Conservation (phyloP, 129 eudicot genomes). For the Kitagawia praeruptora region DNA sequence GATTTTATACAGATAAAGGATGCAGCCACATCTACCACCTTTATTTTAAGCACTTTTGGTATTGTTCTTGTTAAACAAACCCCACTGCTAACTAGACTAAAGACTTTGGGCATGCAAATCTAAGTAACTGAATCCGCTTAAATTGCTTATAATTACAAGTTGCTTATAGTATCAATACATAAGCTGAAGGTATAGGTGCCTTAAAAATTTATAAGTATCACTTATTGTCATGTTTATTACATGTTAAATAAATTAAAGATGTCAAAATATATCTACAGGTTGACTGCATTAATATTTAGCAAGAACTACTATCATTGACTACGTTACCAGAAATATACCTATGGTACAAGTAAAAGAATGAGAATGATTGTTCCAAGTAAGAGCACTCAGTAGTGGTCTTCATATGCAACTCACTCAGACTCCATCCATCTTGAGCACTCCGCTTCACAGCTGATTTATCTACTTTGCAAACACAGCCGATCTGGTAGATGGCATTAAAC, state of each 20-base stretch:
- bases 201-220: background rate
- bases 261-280: background rate
- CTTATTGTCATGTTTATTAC: background rate
- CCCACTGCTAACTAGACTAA: no score
- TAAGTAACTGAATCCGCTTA: background rate
- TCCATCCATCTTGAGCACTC: constrained; percentile 73
- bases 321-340: constrained; percentile 44
- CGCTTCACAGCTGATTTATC: constrained; percentile 75
- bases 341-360: constrained; percentile 87
- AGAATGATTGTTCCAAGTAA: constrained; percentile 61
- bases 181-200: background rate
- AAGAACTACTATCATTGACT: background rate
- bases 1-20: background rate
- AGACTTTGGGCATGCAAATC: background rate
- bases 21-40: background rate
- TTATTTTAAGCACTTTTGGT: background rate
- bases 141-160: background rate
- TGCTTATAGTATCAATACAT: background rate
- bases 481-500: constrained; percentile 69
- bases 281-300: background rate
- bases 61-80: background rate
- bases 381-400: constrained; percentile 96
- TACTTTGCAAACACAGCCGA: constrained; percentile 98
- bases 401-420: constrained; percentile 71
- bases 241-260: background rate